Conservation (phyloP, 306 rosid species). For the Albizia julibrissin region DNA sequence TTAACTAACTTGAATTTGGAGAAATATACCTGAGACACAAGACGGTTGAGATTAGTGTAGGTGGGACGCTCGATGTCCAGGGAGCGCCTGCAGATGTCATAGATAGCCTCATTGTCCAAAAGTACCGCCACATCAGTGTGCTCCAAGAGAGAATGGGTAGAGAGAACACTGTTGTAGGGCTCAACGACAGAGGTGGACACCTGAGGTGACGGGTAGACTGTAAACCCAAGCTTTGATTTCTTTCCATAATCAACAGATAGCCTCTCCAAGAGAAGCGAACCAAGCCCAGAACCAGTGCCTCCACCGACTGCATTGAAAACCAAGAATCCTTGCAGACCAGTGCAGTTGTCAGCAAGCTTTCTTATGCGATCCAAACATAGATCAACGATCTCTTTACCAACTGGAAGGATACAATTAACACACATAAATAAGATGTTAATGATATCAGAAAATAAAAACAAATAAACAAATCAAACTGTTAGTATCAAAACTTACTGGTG, state of each 20-base stretch:
- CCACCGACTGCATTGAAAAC: background rate
- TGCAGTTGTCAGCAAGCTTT: background rate
- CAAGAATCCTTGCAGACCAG: slow-evolving; percentile 3
- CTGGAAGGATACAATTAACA: background rate
- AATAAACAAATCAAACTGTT: background rate
- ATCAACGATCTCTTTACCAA: slow-evolving; percentile 1
- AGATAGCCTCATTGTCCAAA: background rate
- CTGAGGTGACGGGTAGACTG: background rate
- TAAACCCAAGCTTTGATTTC: background rate
- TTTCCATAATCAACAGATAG: background rate
- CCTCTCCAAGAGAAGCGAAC: background rate
- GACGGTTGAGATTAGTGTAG: background rate
- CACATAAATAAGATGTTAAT: background rate
- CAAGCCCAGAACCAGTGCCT: slow-evolving; percentile 3
- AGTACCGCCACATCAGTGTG: background rate
- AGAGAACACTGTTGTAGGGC: background rate
- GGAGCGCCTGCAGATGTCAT: background rate
- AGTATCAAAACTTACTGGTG: background rate
- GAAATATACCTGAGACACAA: background rate
- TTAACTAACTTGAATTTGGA: background rate
- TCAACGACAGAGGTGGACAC: background rate
- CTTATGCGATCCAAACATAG: slow-evolving; percentile 1
- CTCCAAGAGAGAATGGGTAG: background rate
- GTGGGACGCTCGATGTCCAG: background rate
- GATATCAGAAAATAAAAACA: background rate